phyloP scores from a whole-genome alignment of 495 filamentous ascomycete genomes.

The Ramalina intermedia region DNA sequence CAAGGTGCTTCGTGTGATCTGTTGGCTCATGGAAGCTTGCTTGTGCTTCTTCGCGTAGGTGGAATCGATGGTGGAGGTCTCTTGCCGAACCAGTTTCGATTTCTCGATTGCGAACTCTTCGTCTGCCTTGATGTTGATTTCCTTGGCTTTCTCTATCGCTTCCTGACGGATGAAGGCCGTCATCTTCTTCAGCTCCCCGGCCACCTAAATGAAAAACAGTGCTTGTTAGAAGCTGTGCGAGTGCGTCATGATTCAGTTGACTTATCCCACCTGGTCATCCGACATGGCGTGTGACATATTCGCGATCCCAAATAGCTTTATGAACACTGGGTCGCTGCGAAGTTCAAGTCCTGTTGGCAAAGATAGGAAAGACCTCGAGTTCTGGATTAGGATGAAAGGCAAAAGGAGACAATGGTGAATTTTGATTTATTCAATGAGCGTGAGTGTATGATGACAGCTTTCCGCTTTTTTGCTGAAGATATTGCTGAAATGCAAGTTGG shows the following conservation, averaged over 20 bases:
- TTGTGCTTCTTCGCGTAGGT: constrained; percentile 97
- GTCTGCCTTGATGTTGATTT: constrained; percentile 95
- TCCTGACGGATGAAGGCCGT: constrained; percentile 99
- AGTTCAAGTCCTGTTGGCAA: background rate
- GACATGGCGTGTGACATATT: constrained; percentile 93
- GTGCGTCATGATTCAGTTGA: constrained; percentile 1
- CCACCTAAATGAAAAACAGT: constrained; percentile 45
- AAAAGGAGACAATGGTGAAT: background rate
- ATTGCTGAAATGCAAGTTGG: no score
- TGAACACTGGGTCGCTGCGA: background rate
- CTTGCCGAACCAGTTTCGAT: constrained; percentile 90
- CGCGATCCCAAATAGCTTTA: constrained; percentile 8
- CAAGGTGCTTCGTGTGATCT: constrained; percentile 87
- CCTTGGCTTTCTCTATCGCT: constrained; percentile 86
- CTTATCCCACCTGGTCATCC: constrained; percentile 74
- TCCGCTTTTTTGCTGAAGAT: background rate
- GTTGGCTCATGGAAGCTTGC: constrained; percentile 89
- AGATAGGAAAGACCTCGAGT: no score
- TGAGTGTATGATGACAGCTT: background rate
- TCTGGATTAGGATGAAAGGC: background rate
- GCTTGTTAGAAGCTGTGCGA: constrained; percentile 1
- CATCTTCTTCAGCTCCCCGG: constrained; percentile 97
- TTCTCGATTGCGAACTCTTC: constrained; percentile 98
- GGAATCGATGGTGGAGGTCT: constrained; percentile 81
- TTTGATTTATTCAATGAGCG: background rate